A percentile compares a stretch with the other conserved stretches of the same genome.
These are phyloP conservation scores for Ceratobasidium sp. DNA, from an alignment of 1,284 basidiomycete species.

Conservation along the genomic window DNA sequence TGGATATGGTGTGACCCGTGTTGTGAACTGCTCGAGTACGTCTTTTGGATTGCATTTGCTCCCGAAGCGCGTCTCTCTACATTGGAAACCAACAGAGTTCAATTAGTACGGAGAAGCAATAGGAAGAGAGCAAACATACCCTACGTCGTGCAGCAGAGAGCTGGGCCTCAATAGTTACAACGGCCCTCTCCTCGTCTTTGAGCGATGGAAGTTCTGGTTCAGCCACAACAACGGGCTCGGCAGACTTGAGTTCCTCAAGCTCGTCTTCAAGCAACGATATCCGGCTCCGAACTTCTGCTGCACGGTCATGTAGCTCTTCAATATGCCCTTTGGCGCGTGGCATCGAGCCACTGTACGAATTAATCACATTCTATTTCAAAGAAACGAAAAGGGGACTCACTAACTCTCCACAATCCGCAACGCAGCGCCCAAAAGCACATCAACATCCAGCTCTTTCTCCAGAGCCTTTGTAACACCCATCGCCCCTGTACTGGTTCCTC, in stretches of 20 bases:
- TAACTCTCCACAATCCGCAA: slow-evolving; percentile 19
- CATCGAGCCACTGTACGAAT: slow-evolving; percentile 16
- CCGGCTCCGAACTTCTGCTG: slow-evolving; percentile 21
- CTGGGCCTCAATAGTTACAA: slow-evolving; percentile 22
- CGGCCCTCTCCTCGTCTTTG: slow-evolving; percentile 16
- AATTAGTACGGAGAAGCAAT: background rate
- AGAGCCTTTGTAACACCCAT: background rate
- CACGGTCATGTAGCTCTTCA: slow-evolving; percentile 12
- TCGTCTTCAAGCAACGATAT: slow-evolving; percentile 31
- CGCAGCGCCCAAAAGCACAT: slow-evolving; percentile 20
- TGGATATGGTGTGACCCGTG: slow-evolving; percentile 8
- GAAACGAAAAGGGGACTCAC: background rate
- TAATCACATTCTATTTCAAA: background rate
- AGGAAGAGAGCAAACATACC: background rate
- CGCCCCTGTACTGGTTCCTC: background rate
- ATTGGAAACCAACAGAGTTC: background rate
- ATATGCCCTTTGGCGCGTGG: slow-evolving; percentile 28
- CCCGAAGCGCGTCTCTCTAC: slow-evolving; percentile 31
- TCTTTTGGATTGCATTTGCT: slow-evolving; percentile 22
- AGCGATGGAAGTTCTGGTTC: slow-evolving; percentile 18
- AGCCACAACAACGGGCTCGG: background rate
- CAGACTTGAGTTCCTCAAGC: slow-evolving; percentile 26
- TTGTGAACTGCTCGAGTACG: background rate
- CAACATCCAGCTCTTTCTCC: slow-evolving; percentile 25
- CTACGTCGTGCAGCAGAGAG: slow-evolving; percentile 13